phyloP scores from a whole-genome alignment of 768 basidiomycete genomes.

The Polyporus arcularius region DNA sequence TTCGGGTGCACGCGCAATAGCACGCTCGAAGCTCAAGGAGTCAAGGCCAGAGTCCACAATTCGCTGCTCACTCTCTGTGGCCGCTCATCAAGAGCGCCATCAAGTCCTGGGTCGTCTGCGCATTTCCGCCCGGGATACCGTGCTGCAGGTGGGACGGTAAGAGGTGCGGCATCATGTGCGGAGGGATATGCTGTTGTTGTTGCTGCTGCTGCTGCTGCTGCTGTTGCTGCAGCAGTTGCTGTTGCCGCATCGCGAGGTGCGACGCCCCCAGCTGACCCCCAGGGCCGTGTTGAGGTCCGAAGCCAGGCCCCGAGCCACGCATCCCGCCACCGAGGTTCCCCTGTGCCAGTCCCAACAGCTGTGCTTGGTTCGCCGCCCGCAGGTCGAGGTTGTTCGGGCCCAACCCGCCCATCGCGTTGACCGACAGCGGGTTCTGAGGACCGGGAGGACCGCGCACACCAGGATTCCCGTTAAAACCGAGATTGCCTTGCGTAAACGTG shows the following conservation, averaged over 20 bases:
- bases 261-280: conserved; percentile 33
- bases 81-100: conserved; percentile 86
- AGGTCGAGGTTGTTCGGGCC: conserved; percentile 58
- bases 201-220: conserved; percentile 41
- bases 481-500: conserved; percentile 45
- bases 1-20: neutral
- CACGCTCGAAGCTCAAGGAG: neutral
- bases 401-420: conserved; percentile 53
- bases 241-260: conserved; percentile 48
- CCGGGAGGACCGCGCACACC: conserved; percentile 56
- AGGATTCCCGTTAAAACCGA: conserved; percentile 31
- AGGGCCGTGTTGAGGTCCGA: conserved; percentile 33
- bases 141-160: conserved; percentile 64
- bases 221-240: conserved; percentile 43
- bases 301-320: conserved; percentile 51
- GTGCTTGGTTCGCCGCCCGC: conserved; percentile 49
- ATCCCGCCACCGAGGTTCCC: conserved; percentile 44
- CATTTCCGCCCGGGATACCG: conserved; percentile 47
- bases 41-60: neutral
- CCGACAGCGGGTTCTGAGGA: conserved; percentile 44
- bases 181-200: conserved; percentile 59
- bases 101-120: conserved; percentile 68
- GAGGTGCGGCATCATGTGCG: conserved; percentile 54
- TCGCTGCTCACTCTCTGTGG: conserved; percentile 59
- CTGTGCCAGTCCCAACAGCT: conserved; percentile 46